A percentile compares a stretch with the other conserved stretches of the same genome.
phyloP scores from a whole-genome alignment of 2,329 filamentous ascomycete genomes.

The Rhynchosporium graminicola region DNA sequence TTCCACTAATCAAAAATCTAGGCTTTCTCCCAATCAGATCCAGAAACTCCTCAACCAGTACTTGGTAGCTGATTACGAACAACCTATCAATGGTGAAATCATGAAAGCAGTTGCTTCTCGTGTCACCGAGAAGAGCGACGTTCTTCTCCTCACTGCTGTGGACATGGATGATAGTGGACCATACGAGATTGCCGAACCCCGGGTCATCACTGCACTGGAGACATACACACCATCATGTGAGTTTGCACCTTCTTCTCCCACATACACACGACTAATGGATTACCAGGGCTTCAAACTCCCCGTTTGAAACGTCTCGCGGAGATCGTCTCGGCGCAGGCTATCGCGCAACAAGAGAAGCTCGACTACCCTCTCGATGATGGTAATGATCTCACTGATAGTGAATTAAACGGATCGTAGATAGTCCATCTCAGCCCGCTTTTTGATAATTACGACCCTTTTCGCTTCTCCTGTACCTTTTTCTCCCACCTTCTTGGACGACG shows the following conservation, averaged over 20 bases:
- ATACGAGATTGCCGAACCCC: slow-evolving; percentile 96
- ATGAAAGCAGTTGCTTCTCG: slow-evolving; percentile 99
- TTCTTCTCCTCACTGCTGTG: slow-evolving; percentile 87
- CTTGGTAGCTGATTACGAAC: slow-evolving; percentile 96
- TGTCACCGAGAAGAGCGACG: slow-evolving; percentile 97
- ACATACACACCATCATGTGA: slow-evolving; percentile 97
- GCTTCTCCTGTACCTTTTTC: slow-evolving; percentile 41
- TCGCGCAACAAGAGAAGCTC: slow-evolving; percentile 89
- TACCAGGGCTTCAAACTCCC: slow-evolving; percentile 87
- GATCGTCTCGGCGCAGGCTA: slow-evolving; percentile 94
- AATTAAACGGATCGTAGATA: slow-evolving; percentile 37
- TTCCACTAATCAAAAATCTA: slow-evolving; percentile 42
- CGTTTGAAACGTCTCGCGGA: slow-evolving; percentile 94
- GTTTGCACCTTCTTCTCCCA: slow-evolving; percentile 41
- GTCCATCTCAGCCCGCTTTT: slow-evolving; percentile 8
- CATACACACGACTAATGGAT: slow-evolving; percentile 37
- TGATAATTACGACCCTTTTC: slow-evolving; percentile 29
- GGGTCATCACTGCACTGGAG: slow-evolving; percentile 93
- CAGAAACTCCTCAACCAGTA: slow-evolving; percentile 99
- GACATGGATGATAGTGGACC: slow-evolving; percentile 99
- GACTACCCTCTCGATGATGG: slow-evolving; percentile 56
- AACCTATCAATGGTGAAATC: slow-evolving; percentile 98
- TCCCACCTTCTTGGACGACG: slow-evolving; percentile 27
- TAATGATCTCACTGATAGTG: slow-evolving; percentile 46
- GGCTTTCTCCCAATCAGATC: slow-evolving; percentile 97